Evolutionary conservation across 805 yeast genomes (phyloP), one percentile per base, ranked within the genome.

Genomic region (Schwanniomyces sp.): DNA sequence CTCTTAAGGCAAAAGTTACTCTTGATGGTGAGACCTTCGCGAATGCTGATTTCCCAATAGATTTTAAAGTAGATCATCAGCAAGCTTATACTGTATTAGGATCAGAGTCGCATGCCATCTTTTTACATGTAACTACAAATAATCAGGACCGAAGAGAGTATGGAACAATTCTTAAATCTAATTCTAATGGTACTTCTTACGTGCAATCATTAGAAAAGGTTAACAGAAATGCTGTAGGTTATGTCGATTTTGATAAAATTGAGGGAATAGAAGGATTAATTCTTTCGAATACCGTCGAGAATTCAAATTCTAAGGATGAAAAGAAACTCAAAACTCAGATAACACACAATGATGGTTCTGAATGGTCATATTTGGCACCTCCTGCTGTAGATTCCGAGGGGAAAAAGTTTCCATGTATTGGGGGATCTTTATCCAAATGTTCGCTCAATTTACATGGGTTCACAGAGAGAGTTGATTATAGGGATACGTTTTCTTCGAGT

Each of bases 261-360:
- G 85, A 82, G 55, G 86, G 87, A 6, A 66, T 91, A 16, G 97
- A 92, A 66, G 99, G 99, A 38, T 84, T 91, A 2, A 76, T 89
- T 1, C 54, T 91, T 7, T 79, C 86, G 17, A 92, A 92, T 63
- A 70, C 79, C 4, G 96, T 91, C 3, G 51, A 66, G 7, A 87
- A 87, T 55, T 64, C 78, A 0, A 66, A 70, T 1, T 53, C 56
- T 1, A 68, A 72, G 4, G 58, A 51, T 0, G 54, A 63, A 7
- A 91, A 91, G 64, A 64, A 73, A 52, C 64, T 92, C 49, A 83
- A 82, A 62, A 79, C 97, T 0, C 76, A 73, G 64, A 88, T 91
- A 46, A 81, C 97, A 0, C 89, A 85, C 60, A 90, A 90, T 63
- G 97, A 94, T 64, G 99, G 97, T 47, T 88, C 92, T 4, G 84